Conservation (phyloP, 805 yeast species). For the Candida maesae region DNA sequence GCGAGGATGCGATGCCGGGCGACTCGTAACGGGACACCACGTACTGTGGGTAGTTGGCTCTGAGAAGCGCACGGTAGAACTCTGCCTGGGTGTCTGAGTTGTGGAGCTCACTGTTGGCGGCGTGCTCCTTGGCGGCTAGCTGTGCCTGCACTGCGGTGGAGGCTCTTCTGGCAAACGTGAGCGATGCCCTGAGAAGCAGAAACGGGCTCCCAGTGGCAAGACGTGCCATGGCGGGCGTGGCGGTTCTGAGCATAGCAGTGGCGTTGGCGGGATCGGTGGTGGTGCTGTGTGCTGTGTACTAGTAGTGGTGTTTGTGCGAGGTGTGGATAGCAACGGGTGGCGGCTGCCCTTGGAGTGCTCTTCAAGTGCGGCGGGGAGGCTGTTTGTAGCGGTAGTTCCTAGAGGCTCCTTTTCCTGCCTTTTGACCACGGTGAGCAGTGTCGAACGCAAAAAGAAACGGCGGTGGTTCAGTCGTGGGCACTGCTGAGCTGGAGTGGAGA, state of each 20-base stretch:
- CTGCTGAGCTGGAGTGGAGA: not conserved
- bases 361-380: no score
- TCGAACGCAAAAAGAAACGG: not conserved
- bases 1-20: slow-evolving; percentile 82
- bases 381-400: no score
- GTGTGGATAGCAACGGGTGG: no score
- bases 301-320: no score
- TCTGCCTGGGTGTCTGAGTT: slow-evolving; percentile 76
- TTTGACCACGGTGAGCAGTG: no score
- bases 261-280: slow-evolving; percentile 2
- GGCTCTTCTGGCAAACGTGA: slow-evolving; percentile 20
- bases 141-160: slow-evolving; percentile 23
- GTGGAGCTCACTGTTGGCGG: slow-evolving; percentile 73
- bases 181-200: slow-evolving; percentile 7
- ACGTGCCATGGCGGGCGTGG: slow-evolving; percentile 8
- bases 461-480: not conserved
- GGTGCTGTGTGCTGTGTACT: not conserved
- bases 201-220: slow-evolving; percentile 6
- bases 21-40: slow-evolving; percentile 94
- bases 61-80: slow-evolving; percentile 71
- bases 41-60: slow-evolving; percentile 88
- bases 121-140: slow-evolving; percentile 68
- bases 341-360: no score
- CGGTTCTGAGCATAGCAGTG: slow-evolving; percentile 11
- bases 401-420: no score